Base-by-base conservation (phyloP, 2,329 filamentous ascomycete species). In the Colletotrichum eleusines region DNA sequence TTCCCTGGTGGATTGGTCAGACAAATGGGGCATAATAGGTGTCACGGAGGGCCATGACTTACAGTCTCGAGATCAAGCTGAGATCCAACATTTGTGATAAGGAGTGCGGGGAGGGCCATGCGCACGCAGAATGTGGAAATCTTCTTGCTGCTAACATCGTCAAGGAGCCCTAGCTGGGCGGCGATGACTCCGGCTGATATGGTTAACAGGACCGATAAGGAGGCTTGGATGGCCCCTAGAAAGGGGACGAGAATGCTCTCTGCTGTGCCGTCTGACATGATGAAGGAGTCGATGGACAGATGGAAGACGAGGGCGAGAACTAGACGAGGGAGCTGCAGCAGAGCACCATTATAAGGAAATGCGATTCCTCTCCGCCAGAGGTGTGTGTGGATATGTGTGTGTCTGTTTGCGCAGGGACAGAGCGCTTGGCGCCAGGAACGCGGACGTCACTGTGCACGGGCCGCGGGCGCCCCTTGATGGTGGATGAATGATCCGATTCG, bases 41-140 rank as follows among this genome's bases (percentile, higher is more conserved):
- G 40, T 26, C 26, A 42, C 12, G 38, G 68, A 38, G 59, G 55
- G 28, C 38, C 38, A 12, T 31, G 33, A 68, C 69, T 53, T 2
- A 63, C 81, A 2, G 79, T 80, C 0, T 76, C 80, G 3, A 76
- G 63, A 58, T 83, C 79, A 31, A 84, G 76, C 72, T 84, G 77
- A 4, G 79, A 76, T 11, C 84, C 84, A 46, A 86, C 80, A 71
- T 85, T 82, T 18, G 81, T 82, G 74, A 86, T 76, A 11, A 86
- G 77, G 11, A 86, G 77, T 0, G 82, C 82, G 0, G 84, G 84
- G 7, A 86, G 77, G 61, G 85, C 85, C 65, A 86, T 78, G 42
- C 82, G 81, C 20, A 85, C 83, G 72, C 83, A 85, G 6, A 85
- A 76, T 48, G 83, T 81, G 48, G 84, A 86, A 33, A 86, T 80